Evolutionary conservation across 2,329 filamentous ascomycete genomes (phyloP), one percentile per base, ranked within the genome.

Genomic region (Alternaria viburni): DNA sequence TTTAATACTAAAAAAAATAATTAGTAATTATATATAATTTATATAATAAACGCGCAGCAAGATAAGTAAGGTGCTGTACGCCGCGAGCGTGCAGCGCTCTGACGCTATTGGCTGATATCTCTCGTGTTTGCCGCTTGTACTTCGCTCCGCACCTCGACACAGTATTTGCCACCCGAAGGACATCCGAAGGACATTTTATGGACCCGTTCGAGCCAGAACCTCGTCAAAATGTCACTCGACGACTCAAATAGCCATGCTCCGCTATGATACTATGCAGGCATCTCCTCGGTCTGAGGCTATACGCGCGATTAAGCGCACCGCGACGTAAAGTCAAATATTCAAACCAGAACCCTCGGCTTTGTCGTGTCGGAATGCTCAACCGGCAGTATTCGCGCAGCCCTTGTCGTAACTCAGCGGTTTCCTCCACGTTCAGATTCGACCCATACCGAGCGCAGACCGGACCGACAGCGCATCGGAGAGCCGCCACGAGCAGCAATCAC

Each of bases 31-130:
- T 23, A 23, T 23, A 23, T 23, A 23, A 23, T 5, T 23, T 23
- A 23, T 23, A 23, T 23, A 23, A 23, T 5, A 23, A 23, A 23
- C 21, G 21, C 21, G 21, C 21, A 23, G 21, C 4, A 23, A 5
- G 5, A 23, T 23, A 23, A 23, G 21, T 23, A 23, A 21, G 21
- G 21, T 21, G 21, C 19, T 41, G 43, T 47, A 52, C 19, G 46
- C 32, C 52, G 50, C 56, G 30, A 36, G 46, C 57, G 47, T 46
- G 51, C 44, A 54, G 54, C 44, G 43, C 30, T 51, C 44, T 36
- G 49, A 57, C 57, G 57, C 30, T 23, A 64, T 57, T 57, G 54
- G 58, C 49, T 46, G 26, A 41, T 17, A 23, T 43, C 25, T 25
- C 25, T 26, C 44, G 43, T 26, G 15, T 26, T 4, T 41, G 19